Conservation (phyloP, 208 protist genomes). For the Phytomonas sp. region DNA sequence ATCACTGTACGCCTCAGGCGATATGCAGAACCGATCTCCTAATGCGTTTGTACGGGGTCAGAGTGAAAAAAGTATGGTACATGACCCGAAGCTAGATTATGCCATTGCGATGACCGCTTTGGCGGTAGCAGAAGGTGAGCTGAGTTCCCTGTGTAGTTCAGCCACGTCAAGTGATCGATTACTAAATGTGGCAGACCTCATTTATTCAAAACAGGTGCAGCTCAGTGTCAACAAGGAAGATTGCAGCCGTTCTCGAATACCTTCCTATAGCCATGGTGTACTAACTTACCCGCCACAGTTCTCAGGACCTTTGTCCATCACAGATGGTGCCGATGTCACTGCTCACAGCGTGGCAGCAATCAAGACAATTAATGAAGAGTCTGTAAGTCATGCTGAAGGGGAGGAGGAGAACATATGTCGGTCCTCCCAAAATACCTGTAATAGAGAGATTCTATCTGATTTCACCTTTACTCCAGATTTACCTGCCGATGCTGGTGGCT, state of each 20-base stretch:
- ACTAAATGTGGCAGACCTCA: neutral
- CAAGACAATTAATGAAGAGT: neutral
- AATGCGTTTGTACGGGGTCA: neutral
- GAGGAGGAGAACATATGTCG: neutral
- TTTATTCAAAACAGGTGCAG: neutral
- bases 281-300: neutral
- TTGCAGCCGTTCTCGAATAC: neutral
- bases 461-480: neutral
- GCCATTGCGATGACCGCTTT: neutral
- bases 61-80: neutral
- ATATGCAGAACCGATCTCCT: neutral
- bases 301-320: neutral
- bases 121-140: neutral
- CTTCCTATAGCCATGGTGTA: neutral
- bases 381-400: neutral
- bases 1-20: neutral
- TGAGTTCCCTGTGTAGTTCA: neutral
- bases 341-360: neutral
- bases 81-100: neutral
- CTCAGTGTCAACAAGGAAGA: neutral
- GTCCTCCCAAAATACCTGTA: neutral
- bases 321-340: neutral
- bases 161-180: neutral
- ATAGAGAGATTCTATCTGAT: neutral
- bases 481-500: neutral